phyloP scores from a whole-genome alignment of 106 monocot species.

The Allium sativum region DNA sequence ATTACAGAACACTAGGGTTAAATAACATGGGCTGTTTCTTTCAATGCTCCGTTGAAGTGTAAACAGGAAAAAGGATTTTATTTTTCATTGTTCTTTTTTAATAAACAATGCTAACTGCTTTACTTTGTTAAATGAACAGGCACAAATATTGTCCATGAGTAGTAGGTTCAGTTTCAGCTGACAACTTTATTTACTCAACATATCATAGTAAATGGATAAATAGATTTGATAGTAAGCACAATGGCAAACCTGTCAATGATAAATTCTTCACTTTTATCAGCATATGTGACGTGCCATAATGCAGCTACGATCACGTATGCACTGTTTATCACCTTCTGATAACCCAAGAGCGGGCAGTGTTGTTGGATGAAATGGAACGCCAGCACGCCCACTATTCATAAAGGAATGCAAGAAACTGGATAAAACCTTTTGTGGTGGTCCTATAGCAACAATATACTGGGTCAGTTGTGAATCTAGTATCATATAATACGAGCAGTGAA shows the following conservation, averaged over 20 bases:
- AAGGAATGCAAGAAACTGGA: constrained; percentile 86
- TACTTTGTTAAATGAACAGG: too few relatives aligned
- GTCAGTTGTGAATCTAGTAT: too few relatives aligned
- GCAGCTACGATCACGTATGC: constrained; percentile 93
- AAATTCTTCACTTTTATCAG: constrained; percentile 89
- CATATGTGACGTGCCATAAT: constrained; percentile 98
- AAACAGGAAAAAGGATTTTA: too few relatives aligned
- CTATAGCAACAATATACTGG: constrained; percentile 26
- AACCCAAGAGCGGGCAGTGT: constrained; percentile 77
- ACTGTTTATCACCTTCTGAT: constrained; percentile 91
- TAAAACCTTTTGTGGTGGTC: constrained; percentile 81
- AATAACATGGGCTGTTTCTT: too few relatives aligned
- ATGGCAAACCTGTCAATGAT: constrained; percentile 66
- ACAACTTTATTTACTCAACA: too few relatives aligned
- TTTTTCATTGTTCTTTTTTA: too few relatives aligned
- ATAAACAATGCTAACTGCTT: too few relatives aligned
- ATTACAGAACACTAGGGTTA: too few relatives aligned
- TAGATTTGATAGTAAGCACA: neutral
- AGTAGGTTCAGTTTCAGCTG: too few relatives aligned
- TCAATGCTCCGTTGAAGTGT: too few relatives aligned
- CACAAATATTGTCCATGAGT: too few relatives aligned
- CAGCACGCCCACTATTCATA: constrained; percentile 64
- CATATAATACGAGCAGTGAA: too few relatives aligned
- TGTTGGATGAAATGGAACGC: constrained; percentile 69
- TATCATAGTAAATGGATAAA: neutral